Base-by-base conservation (phyloP, 2,329 filamentous ascomycete genomes). In the Purpureocillium lavendulum region DNA sequence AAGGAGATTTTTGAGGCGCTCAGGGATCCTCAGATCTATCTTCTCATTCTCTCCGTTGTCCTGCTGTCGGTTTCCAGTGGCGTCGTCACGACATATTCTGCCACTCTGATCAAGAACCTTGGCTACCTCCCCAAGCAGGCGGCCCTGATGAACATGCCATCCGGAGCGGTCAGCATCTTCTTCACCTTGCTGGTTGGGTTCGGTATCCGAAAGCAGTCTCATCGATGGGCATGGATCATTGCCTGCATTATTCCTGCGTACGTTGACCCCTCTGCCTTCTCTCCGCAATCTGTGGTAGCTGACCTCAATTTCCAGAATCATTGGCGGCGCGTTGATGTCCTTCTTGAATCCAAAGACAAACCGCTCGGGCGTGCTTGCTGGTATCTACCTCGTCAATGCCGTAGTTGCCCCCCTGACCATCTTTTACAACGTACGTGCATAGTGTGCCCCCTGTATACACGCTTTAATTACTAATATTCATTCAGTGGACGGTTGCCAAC, bases 81-180 rank as follows among this genome's bases (percentile, higher is more conserved):
- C 34, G 70, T 75, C 29, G 61, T 76, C 35, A 73, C 68, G 1
- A 72, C 67, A 2, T 77, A 75, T 52, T 75, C 73, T 3, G 57
- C 72, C 2, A 75, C 71, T 4, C 56, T 77, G 10, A 74, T 76
- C 42, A 58, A 55, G 21, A 64, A 62, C 40, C 58, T 75, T 29
- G 65, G 67, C 11, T 75, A 68, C 44, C 51, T 51, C 4, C 50
- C 67, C 2, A 66, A 65, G 46, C 51, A 59, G 26, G 59, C 71
- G 4, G 70, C 72, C 3, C 57, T 77, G 6, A 67, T 76, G 52
- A 75, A 74, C 50, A 75, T 71, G 59, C 72, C 71, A 2, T 71
- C 68, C 2, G 71, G 72, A 9, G 60, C 60, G 2, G 62, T 75
- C 38, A 71, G 65, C 56, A 75, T 77, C 41, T 63, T 69, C 47